Evolutionary conservation across 139 green algal genomes (phyloP).

Genomic region (Micromonas commoda): DNA sequence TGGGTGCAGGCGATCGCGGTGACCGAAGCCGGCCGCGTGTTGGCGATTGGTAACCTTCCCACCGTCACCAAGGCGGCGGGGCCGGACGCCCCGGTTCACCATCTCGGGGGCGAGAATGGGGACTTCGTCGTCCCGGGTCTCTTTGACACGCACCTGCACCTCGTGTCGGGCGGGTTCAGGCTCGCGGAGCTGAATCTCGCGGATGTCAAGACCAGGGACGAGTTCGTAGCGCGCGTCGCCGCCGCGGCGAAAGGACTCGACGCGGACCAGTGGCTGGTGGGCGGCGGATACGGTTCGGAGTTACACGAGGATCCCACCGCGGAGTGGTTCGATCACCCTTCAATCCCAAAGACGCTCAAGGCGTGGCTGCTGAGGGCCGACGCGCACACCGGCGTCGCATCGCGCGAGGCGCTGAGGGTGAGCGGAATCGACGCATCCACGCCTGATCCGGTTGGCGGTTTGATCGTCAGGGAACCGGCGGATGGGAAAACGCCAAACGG

Average conservation of each 20-base stretch:
- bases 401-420: background rate
- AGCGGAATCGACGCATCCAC: background rate
- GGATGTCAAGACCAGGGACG: background rate
- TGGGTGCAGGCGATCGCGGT: background rate
- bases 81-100: background rate
- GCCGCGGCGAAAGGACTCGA: background rate
- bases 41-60: background rate
- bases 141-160: constrained; percentile 17
- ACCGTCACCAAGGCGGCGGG: background rate
- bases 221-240: background rate
- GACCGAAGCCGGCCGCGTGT: background rate
- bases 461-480: background rate
- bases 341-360: background rate
- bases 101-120: background rate
- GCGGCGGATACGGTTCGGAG: background rate
- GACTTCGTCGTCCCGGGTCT: constrained; percentile 21
- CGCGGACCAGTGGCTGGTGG: constrained; percentile 10
- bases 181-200: background rate
- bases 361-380: background rate
- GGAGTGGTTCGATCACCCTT: background rate
- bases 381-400: background rate
- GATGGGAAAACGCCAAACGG: background rate
- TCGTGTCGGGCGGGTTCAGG: background rate
- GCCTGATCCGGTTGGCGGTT: background rate
- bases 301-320: background rate